phyloP scores from a whole-genome alignment of 306 rosid genomes.

The Nissolia schottii region DNA sequence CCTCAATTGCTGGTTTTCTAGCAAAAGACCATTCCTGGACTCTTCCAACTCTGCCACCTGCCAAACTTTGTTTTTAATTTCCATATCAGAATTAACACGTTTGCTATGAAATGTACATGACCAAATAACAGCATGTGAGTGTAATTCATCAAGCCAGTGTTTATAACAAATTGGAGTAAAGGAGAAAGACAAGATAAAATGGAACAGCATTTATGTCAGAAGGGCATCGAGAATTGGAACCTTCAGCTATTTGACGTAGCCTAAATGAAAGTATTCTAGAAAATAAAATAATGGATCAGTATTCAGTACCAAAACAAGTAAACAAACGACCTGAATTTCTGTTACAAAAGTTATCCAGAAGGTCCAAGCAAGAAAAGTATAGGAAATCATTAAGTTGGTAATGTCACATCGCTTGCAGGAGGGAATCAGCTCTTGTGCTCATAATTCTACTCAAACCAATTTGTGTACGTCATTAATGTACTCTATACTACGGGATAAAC shows the following conservation, averaged over 20 bases:
- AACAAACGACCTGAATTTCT: neutral
- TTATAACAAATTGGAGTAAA: neutral
- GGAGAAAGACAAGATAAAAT: neutral
- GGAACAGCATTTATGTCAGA: neutral
- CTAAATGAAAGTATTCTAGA: neutral
- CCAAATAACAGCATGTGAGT: constrained; percentile 24
- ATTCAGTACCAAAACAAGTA: constrained; percentile 10
- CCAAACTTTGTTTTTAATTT: constrained; percentile 80
- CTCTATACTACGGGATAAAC: neutral
- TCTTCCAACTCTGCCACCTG: constrained; percentile 87
- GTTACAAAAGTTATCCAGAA: constrained; percentile 4
- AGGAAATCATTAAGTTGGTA: neutral
- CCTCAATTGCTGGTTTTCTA: constrained; percentile 61
- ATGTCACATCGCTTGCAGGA: neutral
- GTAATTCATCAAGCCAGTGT: constrained; percentile 17
- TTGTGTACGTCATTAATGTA: neutral
- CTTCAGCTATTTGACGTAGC: neutral
- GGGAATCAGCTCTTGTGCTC: constrained; percentile 8
- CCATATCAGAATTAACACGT: constrained; percentile 70
- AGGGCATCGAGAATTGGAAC: neutral
- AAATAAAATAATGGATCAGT: neutral
- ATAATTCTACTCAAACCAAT: constrained; percentile 8
- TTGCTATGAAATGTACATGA: constrained; percentile 27
- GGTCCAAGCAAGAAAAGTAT: neutral
- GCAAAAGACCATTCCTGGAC: constrained; percentile 47